Evolutionary conservation across 495 filamentous ascomycete species (phyloP).

Genomic region (Neurospora intermedia): DNA sequence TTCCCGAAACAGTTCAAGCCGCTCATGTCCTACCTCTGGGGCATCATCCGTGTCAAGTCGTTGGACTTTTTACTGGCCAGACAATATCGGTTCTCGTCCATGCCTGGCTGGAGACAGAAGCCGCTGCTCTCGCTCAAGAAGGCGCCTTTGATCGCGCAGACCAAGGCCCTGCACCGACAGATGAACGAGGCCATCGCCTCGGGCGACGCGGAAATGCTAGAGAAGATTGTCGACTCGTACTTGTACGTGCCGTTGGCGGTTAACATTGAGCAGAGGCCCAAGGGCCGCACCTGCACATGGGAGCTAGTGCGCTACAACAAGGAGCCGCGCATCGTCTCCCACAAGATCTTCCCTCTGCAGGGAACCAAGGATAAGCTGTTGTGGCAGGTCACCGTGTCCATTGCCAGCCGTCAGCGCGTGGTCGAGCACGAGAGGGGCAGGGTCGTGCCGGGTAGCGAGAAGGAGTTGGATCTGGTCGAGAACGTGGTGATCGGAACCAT

Average conservation of each 20-base stretch:
- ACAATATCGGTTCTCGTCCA: conserved; percentile 16
- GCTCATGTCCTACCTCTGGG: conserved; percentile 4
- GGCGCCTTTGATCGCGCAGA: conserved; percentile 34
- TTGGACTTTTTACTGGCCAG: conserved; percentile 1
- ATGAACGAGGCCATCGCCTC: conserved; percentile 66
- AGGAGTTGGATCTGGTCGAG: conserved; percentile 57
- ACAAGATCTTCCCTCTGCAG: conserved; percentile 44
- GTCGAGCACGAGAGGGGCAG: conserved; percentile 27
- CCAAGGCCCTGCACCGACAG: conserved; percentile 48
- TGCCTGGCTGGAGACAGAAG: conserved; percentile 15
- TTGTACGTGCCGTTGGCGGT: conserved; percentile 43
- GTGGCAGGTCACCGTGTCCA: conserved; percentile 63
- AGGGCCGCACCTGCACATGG: conserved; percentile 47
- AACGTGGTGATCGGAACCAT: conserved; percentile 66
- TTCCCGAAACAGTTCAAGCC: conserved; percentile 7
- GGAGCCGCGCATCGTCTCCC: conserved; percentile 48
- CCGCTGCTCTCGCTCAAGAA: conserved; percentile 30
- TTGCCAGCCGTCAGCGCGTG: conserved; percentile 57
- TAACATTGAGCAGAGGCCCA: conserved; percentile 46
- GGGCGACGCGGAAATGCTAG: conserved; percentile 48
- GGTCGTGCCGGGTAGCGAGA: conserved; percentile 35
- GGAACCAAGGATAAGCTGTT: conserved; percentile 24
- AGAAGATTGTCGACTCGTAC: conserved; percentile 48
- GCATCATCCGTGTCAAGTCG: conserved; percentile 10
- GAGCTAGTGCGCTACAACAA: conserved; percentile 52